A percentile compares a stretch with the other conserved stretches of the same genome.
phyloP scores from a whole-genome alignment of 345 rosid genomes.

The Cardiospermum halicacabum region DNA sequence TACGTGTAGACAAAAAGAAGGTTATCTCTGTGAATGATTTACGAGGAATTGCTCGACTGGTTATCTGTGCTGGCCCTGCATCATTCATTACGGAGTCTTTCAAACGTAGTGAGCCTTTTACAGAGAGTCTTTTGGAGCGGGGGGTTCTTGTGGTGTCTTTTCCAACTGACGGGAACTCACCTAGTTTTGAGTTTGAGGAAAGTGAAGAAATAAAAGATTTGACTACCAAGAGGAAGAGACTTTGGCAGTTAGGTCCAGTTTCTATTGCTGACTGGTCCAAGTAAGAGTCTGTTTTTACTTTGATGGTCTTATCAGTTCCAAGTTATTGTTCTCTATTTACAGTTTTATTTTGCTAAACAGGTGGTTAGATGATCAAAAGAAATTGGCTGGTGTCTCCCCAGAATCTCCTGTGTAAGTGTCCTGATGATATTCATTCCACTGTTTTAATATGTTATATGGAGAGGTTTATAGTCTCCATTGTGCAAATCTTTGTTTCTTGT shows the following conservation, averaged over 20 bases:
- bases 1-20: constrained; percentile 62
- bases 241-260: constrained; percentile 80
- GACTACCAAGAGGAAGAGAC: constrained; percentile 51
- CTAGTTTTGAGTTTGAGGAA: constrained; percentile 60
- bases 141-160: constrained; percentile 89
- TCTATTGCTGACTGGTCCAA: constrained; percentile 64
- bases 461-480: background rate
- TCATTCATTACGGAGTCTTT: constrained; percentile 65
- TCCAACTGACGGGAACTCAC: constrained; percentile 61
- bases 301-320: background rate
- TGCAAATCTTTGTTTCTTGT: background rate
- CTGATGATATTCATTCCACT: background rate
- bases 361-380: constrained; percentile 91
- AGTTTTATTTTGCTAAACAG: constrained; percentile 28
- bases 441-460: background rate
- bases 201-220: constrained; percentile 52
- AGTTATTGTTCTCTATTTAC: background rate
- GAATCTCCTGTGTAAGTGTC: constrained; percentile 88
- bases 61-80: constrained; percentile 79
- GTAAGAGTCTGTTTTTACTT: constrained; percentile 40
- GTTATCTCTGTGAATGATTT: constrained; percentile 56
- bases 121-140: constrained; percentile 72
- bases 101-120: constrained; percentile 67
- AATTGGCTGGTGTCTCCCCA: constrained; percentile 60
- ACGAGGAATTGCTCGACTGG: constrained; percentile 80